A percentile compares a stretch with the other conserved stretches of the same genome.
These are phyloP conservation scores for Dillenia turbinata DNA, from an alignment of 164 flowering plant species.

Conservation along the genomic window DNA sequence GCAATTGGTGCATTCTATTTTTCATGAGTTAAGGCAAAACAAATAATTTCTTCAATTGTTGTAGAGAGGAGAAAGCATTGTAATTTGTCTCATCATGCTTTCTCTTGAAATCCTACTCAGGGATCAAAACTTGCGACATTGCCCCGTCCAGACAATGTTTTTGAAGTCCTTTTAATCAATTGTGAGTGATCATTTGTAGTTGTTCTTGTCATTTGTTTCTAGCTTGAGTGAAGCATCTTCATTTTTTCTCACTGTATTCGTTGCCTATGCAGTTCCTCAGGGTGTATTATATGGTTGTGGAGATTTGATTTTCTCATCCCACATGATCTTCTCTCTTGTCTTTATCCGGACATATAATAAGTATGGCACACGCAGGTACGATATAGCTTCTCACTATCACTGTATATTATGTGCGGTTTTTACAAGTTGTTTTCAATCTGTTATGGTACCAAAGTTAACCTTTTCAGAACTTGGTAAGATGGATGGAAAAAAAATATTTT, in stretches of 20 bases:
- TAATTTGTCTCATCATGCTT: neutral
- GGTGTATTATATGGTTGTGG: constrained; percentile 96
- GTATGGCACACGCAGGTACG: constrained; percentile 82
- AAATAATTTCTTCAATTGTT: neutral
- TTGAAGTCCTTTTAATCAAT: constrained; percentile 75
- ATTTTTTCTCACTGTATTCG: constrained; percentile 3
- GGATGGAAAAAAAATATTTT: too few relatives aligned
- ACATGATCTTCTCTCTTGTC: constrained; percentile 95
- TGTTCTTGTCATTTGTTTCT: too few relatives aligned
- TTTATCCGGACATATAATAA: constrained; percentile 90
- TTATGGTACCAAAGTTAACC: too few relatives aligned
- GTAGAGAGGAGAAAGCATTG: neutral
- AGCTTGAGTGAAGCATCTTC: neutral
- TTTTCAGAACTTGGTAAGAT: too few relatives aligned
- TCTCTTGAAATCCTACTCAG: constrained; percentile 29
- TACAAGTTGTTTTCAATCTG: too few relatives aligned
- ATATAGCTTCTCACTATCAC: neutral
- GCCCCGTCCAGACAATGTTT: constrained; percentile 65
- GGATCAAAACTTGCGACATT: constrained; percentile 88
- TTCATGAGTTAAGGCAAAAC: neutral
- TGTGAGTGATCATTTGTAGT: constrained; percentile 30
- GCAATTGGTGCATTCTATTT: neutral
- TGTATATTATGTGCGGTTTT: too few relatives aligned
- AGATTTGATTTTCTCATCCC: constrained; percentile 96
- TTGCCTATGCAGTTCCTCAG: constrained; percentile 69